These are phyloP conservation scores for Serpula lacrymans DNA, from an alignment of 768 basidiomycete species.

Conservation along the genomic window DNA sequence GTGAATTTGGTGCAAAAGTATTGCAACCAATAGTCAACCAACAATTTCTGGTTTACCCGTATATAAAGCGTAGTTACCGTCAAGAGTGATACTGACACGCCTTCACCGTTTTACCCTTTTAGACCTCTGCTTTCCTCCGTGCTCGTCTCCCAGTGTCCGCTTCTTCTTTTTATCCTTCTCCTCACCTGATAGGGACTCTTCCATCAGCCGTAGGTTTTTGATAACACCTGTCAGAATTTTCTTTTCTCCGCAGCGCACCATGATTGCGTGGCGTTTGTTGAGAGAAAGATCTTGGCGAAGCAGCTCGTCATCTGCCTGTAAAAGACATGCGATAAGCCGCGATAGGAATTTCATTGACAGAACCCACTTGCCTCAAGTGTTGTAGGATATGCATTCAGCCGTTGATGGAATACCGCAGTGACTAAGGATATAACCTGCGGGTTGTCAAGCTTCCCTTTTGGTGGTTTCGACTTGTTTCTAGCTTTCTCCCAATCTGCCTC, in stretches of 20 bases:
- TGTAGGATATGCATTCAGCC: conserved; percentile 56
- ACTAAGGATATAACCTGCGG: conserved; percentile 47
- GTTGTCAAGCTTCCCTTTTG: conserved; percentile 62
- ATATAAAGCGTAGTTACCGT: no score
- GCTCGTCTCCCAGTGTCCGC: not conserved
- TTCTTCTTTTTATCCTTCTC: conserved; percentile 3
- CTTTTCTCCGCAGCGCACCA: conserved; percentile 83
- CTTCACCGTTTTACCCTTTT: not conserved
- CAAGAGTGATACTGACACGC: not conserved
- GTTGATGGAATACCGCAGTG: conserved; percentile 43
- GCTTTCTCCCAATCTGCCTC: conserved; percentile 58
- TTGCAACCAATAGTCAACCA: not conserved
- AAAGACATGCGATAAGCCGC: not conserved
- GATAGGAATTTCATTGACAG: conserved; percentile 1
- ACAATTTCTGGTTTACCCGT: not conserved
- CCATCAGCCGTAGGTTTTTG: conserved; percentile 8
- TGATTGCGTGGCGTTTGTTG: conserved; percentile 57
- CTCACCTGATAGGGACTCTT: conserved; percentile 5
- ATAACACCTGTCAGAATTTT: conserved; percentile 45
- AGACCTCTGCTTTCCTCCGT: not conserved
- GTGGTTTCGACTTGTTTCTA: conserved; percentile 62
- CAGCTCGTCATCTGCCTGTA: conserved; percentile 51
- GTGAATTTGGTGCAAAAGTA: not conserved
- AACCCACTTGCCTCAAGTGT: conserved; percentile 51
- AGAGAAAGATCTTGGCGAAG: conserved; percentile 30